Base-by-base conservation (phyloP, 805 yeast genomes). In the Metschnikowia borealis region DNA sequence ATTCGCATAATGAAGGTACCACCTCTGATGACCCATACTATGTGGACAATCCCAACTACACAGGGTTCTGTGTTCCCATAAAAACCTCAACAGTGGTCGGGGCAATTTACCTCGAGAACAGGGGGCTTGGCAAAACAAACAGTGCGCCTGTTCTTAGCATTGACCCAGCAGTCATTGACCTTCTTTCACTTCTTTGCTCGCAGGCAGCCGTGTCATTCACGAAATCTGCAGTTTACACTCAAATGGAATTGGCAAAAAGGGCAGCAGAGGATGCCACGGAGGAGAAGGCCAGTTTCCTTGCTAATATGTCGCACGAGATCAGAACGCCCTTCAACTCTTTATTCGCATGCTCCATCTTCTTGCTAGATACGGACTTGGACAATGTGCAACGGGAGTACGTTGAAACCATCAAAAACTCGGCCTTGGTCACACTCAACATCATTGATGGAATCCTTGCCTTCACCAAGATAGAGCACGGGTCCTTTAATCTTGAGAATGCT, bases 301-400 rank as follows among this genome's bases (percentile, higher is more conserved):
- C 74, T 20, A 79, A 79, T 53, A 79, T 79, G 83, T 78, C 82
- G 1, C 83, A 79, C 56, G 83, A 79, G 54, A 78, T 79, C 44
- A 64, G 83, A 45, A 79, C 83, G 1, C 83, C 83, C 1, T 79
- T 79, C 62, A 79, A 80, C 56, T 76, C 80, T 2, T 65, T 77
- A 32, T 64, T 77, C 49, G 75, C 79, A 15, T 77, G 79, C 59
- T 70, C 79, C 2, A 71, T 78, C 3, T 74, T 79, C 53, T 64
- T 79, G 49, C 62, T 79, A 47, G 82, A 78, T 51, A 79, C 83
- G 0, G 69, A 67, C 3, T 62, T 79, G 50, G 68, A 62, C 13
- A 66, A 63, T 33, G 62, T 75, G 6, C 83, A 79, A 54, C 60
- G 70, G 20, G 79, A 77, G 50, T 79, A 79, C 53, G 83, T 78